Evolutionary conservation across 768 basidiomycete genomes (phyloP), one percentile per base, ranked within the genome.

Genomic region (Sporobolomyces roseus): DNA sequence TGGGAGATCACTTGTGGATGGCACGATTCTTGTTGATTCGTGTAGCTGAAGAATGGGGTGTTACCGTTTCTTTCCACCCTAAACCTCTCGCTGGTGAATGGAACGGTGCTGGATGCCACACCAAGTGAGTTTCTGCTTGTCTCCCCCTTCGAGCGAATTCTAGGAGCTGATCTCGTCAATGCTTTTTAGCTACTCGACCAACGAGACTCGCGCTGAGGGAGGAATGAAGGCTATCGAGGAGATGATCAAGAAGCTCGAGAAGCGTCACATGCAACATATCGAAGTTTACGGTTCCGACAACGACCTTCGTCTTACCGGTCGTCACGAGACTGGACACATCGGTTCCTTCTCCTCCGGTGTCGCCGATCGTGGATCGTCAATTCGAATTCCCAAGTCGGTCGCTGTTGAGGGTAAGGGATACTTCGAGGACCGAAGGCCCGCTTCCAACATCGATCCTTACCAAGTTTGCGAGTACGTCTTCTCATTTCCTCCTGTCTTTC

Each of bases 1-100:
- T 98, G 92, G 96, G 96, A 75, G 96, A 99, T 80, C 94, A 99
- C 81, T 87, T 99, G 75, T 96, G 93, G 92, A 92, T 98, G 86
- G 91, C 96, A 43, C 90, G 96, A 74, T 99, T 88, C 84, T 88
- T 99, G 75, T 87, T 98, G 76, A 80, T 91, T 78, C 90, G 96
- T 74, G 88, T 96, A 74, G 93, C 94, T 74, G 96, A 98, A 81
- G 93, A 97, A 81, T 75, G 74, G 73, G 73, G 74, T 30, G 65
- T 71, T 56, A 71, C 79, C 76, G 93, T 97, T 72, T 96, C 96
- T 73, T 93, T 98, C 93, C 96, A 99, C 84, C 96, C 96, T 78
- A 99, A 99, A 80, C 93, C 93, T 69, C 88, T 98, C 77, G 78
- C 82, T 73, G 96, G 96, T 72, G 96, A 99, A 79, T 99, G 96